Percentiles rank a stretch among this genome's conserved stretches.
Evolutionary conservation across 768 basidiomycete species (phyloP).

Genomic region (Suillus occidentalis): DNA sequence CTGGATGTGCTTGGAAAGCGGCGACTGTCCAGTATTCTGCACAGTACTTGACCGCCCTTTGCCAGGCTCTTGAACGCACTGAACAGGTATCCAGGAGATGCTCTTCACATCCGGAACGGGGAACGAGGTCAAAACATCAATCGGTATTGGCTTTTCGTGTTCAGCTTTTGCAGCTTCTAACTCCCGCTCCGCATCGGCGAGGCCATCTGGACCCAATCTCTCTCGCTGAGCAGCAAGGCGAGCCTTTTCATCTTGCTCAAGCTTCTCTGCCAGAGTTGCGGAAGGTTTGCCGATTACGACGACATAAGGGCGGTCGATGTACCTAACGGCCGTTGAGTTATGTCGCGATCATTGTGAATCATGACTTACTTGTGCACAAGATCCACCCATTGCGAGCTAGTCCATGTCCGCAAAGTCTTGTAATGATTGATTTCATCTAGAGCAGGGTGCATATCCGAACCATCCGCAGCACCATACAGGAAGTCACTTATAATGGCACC

Average conservation of each 20-base stretch:
- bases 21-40: slow-evolving; percentile 33
- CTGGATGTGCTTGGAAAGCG: slow-evolving; percentile 62
- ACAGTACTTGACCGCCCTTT: slow-evolving; percentile 39
- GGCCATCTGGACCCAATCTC: slow-evolving; percentile 76
- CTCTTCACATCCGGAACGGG: slow-evolving; percentile 88
- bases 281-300: slow-evolving; percentile 91
- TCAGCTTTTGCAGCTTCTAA: slow-evolving; percentile 85
- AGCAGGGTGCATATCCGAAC: slow-evolving; percentile 68
- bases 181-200: slow-evolving; percentile 63
- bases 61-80: slow-evolving; percentile 64
- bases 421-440: slow-evolving; percentile 83
- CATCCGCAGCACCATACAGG: slow-evolving; percentile 82
- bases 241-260: slow-evolving; percentile 79
- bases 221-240: slow-evolving; percentile 70
- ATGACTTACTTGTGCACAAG: slow-evolving; percentile 68
- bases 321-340: slow-evolving; percentile 47
- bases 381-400: slow-evolving; percentile 70
- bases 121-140: slow-evolving; percentile 78
- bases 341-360: not conserved
- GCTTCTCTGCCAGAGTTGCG: slow-evolving; percentile 71
- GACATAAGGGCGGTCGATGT: slow-evolving; percentile 71
- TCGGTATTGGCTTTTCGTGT: slow-evolving; percentile 81
- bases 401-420: slow-evolving; percentile 66
- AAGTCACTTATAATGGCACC: slow-evolving; percentile 78
- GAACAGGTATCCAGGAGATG: slow-evolving; percentile 89